Conservation (phyloP, 2,329 filamentous ascomycete genomes). For the Fusarium sp. region DNA sequence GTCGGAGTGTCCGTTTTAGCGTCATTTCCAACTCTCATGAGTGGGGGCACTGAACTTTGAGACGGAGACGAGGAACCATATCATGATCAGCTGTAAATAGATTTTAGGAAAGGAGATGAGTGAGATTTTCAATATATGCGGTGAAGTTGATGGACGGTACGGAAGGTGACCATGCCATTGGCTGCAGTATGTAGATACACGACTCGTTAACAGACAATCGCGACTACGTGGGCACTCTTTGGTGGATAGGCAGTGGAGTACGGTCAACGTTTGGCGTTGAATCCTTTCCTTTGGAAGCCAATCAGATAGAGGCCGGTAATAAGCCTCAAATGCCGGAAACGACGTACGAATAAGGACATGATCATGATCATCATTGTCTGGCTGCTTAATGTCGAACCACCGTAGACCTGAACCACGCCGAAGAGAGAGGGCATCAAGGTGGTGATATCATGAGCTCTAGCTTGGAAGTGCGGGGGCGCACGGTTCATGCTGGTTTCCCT, state of each 20-base stretch:
- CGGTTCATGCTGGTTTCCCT: constrained; percentile 15
- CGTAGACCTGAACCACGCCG: not conserved
- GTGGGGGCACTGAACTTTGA: not conserved
- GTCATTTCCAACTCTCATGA: not conserved
- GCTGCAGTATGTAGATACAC: not conserved
- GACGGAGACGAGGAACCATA: not conserved
- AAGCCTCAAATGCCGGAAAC: not conserved
- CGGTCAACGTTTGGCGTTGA: not conserved
- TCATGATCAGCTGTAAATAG: not conserved
- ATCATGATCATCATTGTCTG: not conserved
- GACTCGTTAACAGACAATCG: not conserved
- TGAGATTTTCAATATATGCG: not conserved
- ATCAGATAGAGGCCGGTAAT: not conserved
- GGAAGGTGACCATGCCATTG: not conserved
- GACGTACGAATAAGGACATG: not conserved
- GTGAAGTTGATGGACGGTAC: not conserved
- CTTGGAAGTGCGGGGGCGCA: constrained; percentile 38
- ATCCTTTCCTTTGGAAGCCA: not conserved
- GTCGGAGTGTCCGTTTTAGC: not conserved
- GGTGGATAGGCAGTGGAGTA: not conserved
- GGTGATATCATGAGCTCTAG: constrained; percentile 18
- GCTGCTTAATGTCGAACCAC: not conserved
- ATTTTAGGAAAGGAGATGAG: not conserved
- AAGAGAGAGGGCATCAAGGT: not conserved
- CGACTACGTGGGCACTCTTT: not conserved